Percentiles rank a stretch among this genome's conserved stretches.
phyloP scores from a whole-genome alignment of 2,329 filamentous ascomycete genomes.

The Pseudogymnoascus destructans region DNA sequence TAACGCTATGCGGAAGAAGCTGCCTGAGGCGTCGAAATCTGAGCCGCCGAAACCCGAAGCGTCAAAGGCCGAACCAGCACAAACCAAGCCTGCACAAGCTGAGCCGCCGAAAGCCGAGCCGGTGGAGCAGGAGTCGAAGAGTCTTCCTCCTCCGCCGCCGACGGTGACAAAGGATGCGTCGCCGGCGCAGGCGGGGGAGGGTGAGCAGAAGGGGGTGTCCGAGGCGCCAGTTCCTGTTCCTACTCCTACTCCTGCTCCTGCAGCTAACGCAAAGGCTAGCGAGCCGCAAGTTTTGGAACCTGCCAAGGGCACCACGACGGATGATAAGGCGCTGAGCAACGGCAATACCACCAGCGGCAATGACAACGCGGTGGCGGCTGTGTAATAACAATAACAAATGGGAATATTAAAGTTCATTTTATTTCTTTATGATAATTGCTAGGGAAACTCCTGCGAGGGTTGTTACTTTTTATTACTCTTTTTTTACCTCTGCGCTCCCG shows the following conservation, averaged over 20 bases:
- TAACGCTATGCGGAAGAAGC: conserved; percentile 36
- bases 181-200: neutral
- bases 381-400: conserved; percentile 1
- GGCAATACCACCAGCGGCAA: neutral
- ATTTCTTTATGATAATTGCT: neutral
- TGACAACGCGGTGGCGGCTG: neutral
- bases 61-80: neutral
- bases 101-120: neutral
- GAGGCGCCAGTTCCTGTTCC: neutral
- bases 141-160: neutral
- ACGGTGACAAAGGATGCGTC: neutral
- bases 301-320: neutral
- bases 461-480: neutral
- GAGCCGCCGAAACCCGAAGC: neutral
- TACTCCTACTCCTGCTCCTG: neutral
- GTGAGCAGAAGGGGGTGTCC: neutral
- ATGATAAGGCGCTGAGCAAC: neutral
- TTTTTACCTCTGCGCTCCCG: neutral
- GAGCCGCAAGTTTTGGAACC: neutral
- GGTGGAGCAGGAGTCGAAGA: neutral
- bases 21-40: conserved; percentile 14
- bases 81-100: neutral
- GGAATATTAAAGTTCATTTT: neutral
- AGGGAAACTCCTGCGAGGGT: neutral
- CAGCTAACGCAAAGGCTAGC: neutral